Conservation (phyloP, 1,139 yeast genomes). For the Scheffersomyces lignicola region DNA sequence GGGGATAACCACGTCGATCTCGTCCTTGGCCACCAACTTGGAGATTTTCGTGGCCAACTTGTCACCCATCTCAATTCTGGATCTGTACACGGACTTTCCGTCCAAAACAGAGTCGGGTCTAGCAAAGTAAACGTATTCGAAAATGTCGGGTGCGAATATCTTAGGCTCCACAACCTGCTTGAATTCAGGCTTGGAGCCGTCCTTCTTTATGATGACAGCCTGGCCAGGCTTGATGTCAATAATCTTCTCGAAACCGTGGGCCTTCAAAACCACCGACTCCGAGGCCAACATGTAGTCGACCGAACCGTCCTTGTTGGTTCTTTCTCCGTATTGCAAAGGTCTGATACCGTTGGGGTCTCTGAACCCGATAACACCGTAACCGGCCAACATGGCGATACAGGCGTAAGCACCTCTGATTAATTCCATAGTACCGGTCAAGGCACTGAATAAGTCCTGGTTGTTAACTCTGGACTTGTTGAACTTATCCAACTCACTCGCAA, state of each 20-base stretch:
- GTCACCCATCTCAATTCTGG: slow-evolving; percentile 92
- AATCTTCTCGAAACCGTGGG: slow-evolving; percentile 82
- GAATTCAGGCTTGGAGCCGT: slow-evolving; percentile 65
- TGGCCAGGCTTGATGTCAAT: slow-evolving; percentile 92
- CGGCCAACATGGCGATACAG: slow-evolving; percentile 92
- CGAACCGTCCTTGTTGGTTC: slow-evolving; percentile 67
- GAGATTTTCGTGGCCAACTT: slow-evolving; percentile 77
- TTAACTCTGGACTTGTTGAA: slow-evolving; percentile 93
- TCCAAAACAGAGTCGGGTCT: slow-evolving; percentile 96
- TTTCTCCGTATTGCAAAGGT: slow-evolving; percentile 84
- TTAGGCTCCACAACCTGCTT: slow-evolving; percentile 81
- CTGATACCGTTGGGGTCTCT: slow-evolving; percentile 97
- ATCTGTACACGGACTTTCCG: slow-evolving; percentile 91
- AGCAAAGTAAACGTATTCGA: slow-evolving; percentile 96
- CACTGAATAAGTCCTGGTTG: slow-evolving; percentile 83
- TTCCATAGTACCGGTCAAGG: slow-evolving; percentile 78
- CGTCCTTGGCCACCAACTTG: slow-evolving; percentile 37
- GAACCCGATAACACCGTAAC: slow-evolving; percentile 92
- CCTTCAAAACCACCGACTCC: slow-evolving; percentile 91
- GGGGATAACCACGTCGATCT: slow-evolving; percentile 93
- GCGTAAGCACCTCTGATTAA: slow-evolving; percentile 94
- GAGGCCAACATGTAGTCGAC: slow-evolving; percentile 93
- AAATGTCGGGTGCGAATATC: slow-evolving; percentile 89
- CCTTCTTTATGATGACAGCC: slow-evolving; percentile 88
- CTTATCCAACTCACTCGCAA: slow-evolving; percentile 89